Percentiles rank a stretch among this genome's conserved stretches.
phyloP scores from a whole-genome alignment of 1,284 basidiomycete species.

The Fomitopsis schrenkii region DNA sequence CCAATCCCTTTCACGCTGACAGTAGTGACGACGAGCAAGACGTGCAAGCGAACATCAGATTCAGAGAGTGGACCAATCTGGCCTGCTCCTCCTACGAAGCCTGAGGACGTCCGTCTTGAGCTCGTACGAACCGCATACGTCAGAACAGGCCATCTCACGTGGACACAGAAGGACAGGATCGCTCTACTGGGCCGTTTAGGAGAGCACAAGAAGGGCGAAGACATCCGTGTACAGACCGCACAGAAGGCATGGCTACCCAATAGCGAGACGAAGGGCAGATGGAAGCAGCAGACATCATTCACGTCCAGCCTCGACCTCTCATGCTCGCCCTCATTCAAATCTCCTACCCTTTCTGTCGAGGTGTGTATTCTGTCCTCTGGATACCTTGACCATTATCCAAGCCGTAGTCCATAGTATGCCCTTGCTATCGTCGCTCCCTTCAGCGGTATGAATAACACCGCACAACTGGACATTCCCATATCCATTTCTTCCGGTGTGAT shows the following conservation, averaged over 20 bases:
- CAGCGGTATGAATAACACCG: constrained; percentile 2
- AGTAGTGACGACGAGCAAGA: neutral
- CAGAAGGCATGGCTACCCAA: neutral
- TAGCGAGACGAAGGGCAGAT: neutral
- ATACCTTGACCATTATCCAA: neutral
- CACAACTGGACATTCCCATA: neutral
- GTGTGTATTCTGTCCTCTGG: neutral
- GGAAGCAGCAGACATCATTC: constrained; percentile 1
- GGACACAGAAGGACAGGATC: neutral
- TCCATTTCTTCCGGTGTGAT: neutral
- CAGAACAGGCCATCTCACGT: neutral
- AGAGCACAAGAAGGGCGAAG: neutral
- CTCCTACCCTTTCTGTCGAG: neutral
- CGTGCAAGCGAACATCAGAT: neutral
- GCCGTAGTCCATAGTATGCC: neutral
- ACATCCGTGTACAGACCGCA: neutral
- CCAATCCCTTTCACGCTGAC: neutral
- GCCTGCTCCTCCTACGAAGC: neutral
- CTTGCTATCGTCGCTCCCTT: neutral
- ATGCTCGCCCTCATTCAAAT: neutral
- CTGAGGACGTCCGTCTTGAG: neutral
- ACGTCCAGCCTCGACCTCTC: neutral
- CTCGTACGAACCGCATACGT: neutral
- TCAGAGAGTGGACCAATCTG: neutral
- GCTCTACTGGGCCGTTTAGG: neutral